Evolutionary conservation across 352 stramenopile genomes (phyloP).

Genomic region (Peronospora destructor): DNA sequence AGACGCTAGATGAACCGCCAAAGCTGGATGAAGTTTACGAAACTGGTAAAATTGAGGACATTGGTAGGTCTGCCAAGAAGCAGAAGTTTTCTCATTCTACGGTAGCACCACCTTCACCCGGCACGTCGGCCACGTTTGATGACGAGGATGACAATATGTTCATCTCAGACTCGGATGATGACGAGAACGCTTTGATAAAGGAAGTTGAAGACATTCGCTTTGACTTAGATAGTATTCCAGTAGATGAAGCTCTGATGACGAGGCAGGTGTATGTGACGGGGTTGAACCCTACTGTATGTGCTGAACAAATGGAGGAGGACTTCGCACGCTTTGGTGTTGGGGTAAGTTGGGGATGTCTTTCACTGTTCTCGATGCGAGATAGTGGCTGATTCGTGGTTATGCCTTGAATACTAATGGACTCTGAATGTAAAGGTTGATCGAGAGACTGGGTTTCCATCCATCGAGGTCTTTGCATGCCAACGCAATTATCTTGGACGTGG

Average conservation of each 20-base stretch:
- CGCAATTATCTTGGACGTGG: conserved; percentile 42
- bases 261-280: conserved; percentile 55
- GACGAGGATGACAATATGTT: conserved; percentile 29
- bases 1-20: conserved; percentile 1
- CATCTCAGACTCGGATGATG: conserved; percentile 51
- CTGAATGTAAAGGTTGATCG: conserved; percentile 31
- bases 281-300: conserved; percentile 37
- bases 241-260: conserved; percentile 34
- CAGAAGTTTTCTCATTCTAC: conserved; percentile 13
- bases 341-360: conserved; percentile 22
- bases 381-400: conserved; percentile 6
- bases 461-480: conserved; percentile 50
- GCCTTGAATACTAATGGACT: not conserved
- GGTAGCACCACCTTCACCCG: conserved; percentile 10
- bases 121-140: conserved; percentile 26
- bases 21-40: conserved; percentile 16
- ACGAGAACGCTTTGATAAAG: conserved; percentile 23
- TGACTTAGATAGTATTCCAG: conserved; percentile 32
- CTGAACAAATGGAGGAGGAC: conserved; percentile 43
- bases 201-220: conserved; percentile 46
- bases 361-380: conserved; percentile 3
- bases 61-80: conserved; percentile 21
- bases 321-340: conserved; percentile 51
- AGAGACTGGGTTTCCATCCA: conserved; percentile 39
- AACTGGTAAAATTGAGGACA: conserved; percentile 11